Percentiles rank a stretch among this genome's conserved stretches.
phyloP scores from a whole-genome alignment of 2,329 filamentous ascomycete species.

The Lojkania enalia region DNA sequence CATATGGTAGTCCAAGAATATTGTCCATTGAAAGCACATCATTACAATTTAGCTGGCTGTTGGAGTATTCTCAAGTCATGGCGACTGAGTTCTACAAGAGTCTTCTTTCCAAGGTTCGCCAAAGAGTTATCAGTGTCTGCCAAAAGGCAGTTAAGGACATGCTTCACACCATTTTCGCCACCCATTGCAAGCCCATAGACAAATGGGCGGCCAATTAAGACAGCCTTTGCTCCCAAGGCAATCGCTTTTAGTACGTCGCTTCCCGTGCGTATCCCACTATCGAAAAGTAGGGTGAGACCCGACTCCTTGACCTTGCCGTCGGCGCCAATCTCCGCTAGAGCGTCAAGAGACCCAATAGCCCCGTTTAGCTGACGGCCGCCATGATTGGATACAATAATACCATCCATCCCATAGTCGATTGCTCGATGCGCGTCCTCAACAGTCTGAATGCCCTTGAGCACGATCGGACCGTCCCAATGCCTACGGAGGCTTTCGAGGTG shows the following conservation, averaged over 20 bases:
- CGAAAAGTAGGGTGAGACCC: slow-evolving; percentile 39
- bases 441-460: slow-evolving; percentile 46
- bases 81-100: slow-evolving; percentile 29
- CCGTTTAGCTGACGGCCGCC: slow-evolving; percentile 44
- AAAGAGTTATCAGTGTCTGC: slow-evolving; percentile 41
- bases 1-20: not conserved
- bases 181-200: slow-evolving; percentile 44
- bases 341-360: slow-evolving; percentile 39
- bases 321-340: slow-evolving; percentile 40
- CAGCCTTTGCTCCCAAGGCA: slow-evolving; percentile 42
- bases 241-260: slow-evolving; percentile 44
- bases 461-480: slow-evolving; percentile 44
- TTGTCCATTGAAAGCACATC: not conserved
- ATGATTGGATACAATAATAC: slow-evolving; percentile 45
- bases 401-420: slow-evolving; percentile 41
- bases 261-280: slow-evolving; percentile 42
- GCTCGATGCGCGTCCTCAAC: slow-evolving; percentile 42
- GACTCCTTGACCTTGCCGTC: slow-evolving; percentile 38
- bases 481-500: slow-evolving; percentile 36
- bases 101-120: slow-evolving; percentile 38
- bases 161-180: slow-evolving; percentile 43
- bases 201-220: slow-evolving; percentile 42
- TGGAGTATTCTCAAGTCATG: slow-evolving; percentile 34
- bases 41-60: slow-evolving; percentile 30
- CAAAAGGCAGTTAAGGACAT: slow-evolving; percentile 40